phyloP scores from a whole-genome alignment of 176 grass and related monocot species.

The Aegilops tauschii region DNA sequence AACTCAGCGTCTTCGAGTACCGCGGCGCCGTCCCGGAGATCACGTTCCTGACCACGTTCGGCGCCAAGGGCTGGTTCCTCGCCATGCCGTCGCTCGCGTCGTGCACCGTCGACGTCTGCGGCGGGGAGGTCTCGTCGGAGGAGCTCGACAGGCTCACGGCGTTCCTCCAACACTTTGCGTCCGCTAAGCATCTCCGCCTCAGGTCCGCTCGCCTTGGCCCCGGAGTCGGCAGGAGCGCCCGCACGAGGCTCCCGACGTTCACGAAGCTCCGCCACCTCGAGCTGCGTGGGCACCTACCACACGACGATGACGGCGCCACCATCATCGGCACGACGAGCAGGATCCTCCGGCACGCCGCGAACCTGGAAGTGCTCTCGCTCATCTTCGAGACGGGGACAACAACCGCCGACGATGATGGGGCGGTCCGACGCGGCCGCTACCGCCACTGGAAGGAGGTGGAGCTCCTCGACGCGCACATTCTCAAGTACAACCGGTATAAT shows the following conservation, averaged over 20 bases:
- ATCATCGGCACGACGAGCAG: background rate
- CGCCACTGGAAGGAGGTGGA: background rate
- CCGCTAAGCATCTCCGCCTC: background rate
- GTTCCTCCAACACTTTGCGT: background rate
- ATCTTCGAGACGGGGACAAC: background rate
- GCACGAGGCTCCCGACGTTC: background rate
- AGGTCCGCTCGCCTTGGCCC: background rate
- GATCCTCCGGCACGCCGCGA: slow-evolving; percentile 4
- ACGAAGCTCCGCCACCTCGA: background rate
- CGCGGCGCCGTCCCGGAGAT: background rate
- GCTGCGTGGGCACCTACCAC: background rate
- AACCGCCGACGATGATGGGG: background rate
- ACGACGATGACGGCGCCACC: background rate
- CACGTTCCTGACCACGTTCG: background rate
- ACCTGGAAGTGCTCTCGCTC: slow-evolving; percentile 4
- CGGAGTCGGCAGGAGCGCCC: accelerated
- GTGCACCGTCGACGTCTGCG: slow-evolving; percentile 13
- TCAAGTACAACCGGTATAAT: background rate
- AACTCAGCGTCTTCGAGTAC: slow-evolving; percentile 24
- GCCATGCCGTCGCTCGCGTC: background rate
- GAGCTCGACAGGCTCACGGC: background rate
- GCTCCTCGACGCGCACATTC: background rate
- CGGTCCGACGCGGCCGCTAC: background rate
- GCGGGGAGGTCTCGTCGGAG: background rate
- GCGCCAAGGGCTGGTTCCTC: background rate